phyloP scores from a whole-genome alignment of 352 stramenopile genomes.

The Phytopythium sindhum region DNA sequence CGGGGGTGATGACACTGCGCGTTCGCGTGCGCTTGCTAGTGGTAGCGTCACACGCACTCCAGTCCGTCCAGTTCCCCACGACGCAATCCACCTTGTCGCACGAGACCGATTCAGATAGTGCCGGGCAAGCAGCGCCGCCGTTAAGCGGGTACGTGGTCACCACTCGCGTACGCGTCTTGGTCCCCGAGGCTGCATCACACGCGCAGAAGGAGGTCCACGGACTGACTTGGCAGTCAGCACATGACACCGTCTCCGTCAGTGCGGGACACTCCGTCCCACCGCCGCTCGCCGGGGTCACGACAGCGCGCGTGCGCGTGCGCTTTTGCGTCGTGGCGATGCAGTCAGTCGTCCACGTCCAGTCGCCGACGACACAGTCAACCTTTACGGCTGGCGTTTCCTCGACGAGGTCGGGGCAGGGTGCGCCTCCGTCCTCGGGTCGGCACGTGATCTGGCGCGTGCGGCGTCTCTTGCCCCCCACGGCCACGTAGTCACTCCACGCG shows the following conservation, averaged over 20 bases:
- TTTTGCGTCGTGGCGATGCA: constrained; percentile 24
- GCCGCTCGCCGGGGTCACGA: constrained; percentile 23
- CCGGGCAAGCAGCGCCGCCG: constrained; percentile 22
- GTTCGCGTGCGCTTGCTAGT: constrained; percentile 39
- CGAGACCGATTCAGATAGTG: constrained; percentile 21
- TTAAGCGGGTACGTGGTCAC: constrained; percentile 23
- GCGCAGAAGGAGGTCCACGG: constrained; percentile 26
- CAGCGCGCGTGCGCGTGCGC: constrained; percentile 25
- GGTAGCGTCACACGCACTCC: constrained; percentile 39
- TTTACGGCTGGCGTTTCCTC: constrained; percentile 35
- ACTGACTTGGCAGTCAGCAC: constrained; percentile 35
- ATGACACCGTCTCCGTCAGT: constrained; percentile 39
- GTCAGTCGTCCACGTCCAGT: constrained; percentile 36
- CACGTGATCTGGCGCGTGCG: constrained; percentile 34
- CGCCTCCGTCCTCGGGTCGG: constrained; percentile 31
- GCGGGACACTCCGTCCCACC: constrained; percentile 34
- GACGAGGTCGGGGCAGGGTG: constrained; percentile 34
- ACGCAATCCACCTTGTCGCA: constrained; percentile 49
- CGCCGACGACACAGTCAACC: constrained; percentile 24
- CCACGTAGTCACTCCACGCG: constrained; percentile 28
- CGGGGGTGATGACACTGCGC: constrained; percentile 25
- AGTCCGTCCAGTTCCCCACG: constrained; percentile 38
- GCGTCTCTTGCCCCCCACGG: constrained; percentile 34
- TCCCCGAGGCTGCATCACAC: constrained; percentile 25
- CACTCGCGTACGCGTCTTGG: constrained; percentile 30